Base-by-base conservation (phyloP, 2,329 filamentous ascomycete genomes). In the Lachnellula subtilissima region DNA sequence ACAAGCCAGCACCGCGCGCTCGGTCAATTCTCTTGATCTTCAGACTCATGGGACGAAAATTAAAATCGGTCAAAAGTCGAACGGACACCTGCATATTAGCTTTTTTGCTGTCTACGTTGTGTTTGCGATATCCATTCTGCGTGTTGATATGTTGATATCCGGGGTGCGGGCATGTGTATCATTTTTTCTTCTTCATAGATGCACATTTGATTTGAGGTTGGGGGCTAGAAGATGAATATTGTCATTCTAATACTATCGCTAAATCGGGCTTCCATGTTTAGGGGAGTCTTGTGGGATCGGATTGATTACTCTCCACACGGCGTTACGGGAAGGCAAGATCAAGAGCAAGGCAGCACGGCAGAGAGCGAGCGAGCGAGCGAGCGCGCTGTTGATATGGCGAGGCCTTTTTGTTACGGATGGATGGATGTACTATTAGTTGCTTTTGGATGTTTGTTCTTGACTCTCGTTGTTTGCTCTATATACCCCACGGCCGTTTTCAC, bases 111-210 rank as follows among this genome's bases (percentile, higher is more conserved):
- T 23, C 43, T 50, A 36, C 45, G 50, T 57, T 43, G 22, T 23
- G 17, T 47, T 53, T 53, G 45, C 55, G 58, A 57, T 60, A 60
- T 60, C 58, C 58, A 48, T 57, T 56, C 49, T 43, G 57, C 60
- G 57, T 49, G 57, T 60, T 58, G 56, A 61, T 62, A 63, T 49
- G 57, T 60, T 58, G 56, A 61, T 62, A 63, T 60, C 56, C 54
- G 48, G 22, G 53, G 36, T 45, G 54, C 17, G 50, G 36, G 14
- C 40, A 15, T 25, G 37, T 17, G n/a, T 17, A 6, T 40, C 37
- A 17, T 50, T 52, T 17, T 50, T 52, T 14, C 11, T 45, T 15
- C 23, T 12, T 23, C 52, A 39, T 32, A 8, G 36, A 43, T 53
- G 52, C 54, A 54, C 37, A 54, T 23, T 45, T 50, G 36, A 22